Base-by-base conservation (phyloP, 768 basidiomycete genomes). In the Lepiota subincarnata region DNA sequence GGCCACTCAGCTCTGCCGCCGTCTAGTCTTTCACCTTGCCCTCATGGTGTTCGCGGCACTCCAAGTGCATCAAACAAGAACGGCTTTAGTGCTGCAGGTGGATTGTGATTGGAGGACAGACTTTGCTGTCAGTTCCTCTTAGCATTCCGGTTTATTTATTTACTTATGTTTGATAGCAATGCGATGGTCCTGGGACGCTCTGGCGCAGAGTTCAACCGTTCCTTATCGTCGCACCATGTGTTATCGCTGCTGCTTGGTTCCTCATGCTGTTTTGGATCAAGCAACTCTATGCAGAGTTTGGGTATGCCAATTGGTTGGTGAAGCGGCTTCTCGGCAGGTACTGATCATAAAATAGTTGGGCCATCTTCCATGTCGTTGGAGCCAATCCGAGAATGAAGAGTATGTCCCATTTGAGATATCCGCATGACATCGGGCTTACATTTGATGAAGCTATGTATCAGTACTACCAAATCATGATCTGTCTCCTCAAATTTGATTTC, bases 401-500 rank as follows among this genome's bases (percentile, higher is more conserved):
- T 90, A 57, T 53, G 82, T 60, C 41, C 43, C 16, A 57, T 47
- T 31, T 2, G 20, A 13, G 22, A 34, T 40, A 22, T 20, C 12
- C 13, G 18, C 34, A 19, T 36, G 12, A 20, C 28, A 6, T n/a
- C 44, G 42, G 59, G 13, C 40, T 58, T 26, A 55, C 56, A 28
- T 35, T 57, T 31, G 18, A 34, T 60, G 48, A 57, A 92, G 90
- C 79, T 28, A 93, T 93, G 91, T 92, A 90, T 66, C 87, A 87
- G 61, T 90, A 74, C 69, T 93, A 93, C 63, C 87, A 93, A 70
- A 81, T 93, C 61, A 81, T 92, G 77, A 82, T 93, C 42, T 92
- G 89, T 63, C 77, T 93, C 48, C 80, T 93, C 60, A 93, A 92
- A 66, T 91, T 93, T 66, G 90, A 93, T 67, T 93, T 92, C 68